Conservation (phyloP, 192 early-diverging fungal genomes). For the Rhizoclosmatium sp. region DNA sequence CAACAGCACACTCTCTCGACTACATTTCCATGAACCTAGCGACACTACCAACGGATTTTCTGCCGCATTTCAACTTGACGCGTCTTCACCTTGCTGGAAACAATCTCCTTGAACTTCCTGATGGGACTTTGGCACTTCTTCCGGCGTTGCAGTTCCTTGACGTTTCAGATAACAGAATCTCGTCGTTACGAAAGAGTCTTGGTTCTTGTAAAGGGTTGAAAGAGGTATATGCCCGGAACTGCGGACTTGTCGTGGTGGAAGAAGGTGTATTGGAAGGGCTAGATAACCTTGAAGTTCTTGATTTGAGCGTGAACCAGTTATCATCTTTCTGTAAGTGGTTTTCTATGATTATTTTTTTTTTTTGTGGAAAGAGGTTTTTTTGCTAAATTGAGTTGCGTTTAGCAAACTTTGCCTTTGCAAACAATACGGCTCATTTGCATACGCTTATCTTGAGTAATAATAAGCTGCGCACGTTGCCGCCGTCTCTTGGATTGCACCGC, state of each 20-base stretch:
- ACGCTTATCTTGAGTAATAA: constrained; percentile 47
- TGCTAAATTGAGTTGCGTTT: background rate
- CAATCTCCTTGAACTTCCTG: constrained; percentile 35
- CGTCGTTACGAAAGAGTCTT: constrained; percentile 34
- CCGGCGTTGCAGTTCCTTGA: constrained; percentile 46
- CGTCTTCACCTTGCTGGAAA: constrained; percentile 49
- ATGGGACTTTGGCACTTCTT: constrained; percentile 14
- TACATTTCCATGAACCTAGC: constrained; percentile 25
- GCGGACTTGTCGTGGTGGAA: constrained; percentile 38
- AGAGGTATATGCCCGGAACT: constrained; percentile 46
- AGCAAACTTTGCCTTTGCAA: constrained; percentile 29
- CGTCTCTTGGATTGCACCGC: constrained; percentile 55
- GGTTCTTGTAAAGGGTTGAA: constrained; percentile 36
- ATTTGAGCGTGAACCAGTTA: constrained; percentile 46
- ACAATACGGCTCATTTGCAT: constrained; percentile 35
- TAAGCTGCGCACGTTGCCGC: constrained; percentile 42
- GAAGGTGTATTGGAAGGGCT: constrained; percentile 42
- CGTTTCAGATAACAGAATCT: constrained; percentile 47
- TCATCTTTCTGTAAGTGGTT: constrained; percentile 43
- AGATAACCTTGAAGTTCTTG: constrained; percentile 48
- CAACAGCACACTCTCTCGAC: background rate
- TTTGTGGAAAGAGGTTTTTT: constrained; percentile 33
- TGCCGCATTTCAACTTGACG: constrained; percentile 24
- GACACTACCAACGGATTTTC: constrained; percentile 14
- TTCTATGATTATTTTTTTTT: background rate